Conservation (phyloP, 441 rosid genomes). For the Syzygium malaccense region DNA sequence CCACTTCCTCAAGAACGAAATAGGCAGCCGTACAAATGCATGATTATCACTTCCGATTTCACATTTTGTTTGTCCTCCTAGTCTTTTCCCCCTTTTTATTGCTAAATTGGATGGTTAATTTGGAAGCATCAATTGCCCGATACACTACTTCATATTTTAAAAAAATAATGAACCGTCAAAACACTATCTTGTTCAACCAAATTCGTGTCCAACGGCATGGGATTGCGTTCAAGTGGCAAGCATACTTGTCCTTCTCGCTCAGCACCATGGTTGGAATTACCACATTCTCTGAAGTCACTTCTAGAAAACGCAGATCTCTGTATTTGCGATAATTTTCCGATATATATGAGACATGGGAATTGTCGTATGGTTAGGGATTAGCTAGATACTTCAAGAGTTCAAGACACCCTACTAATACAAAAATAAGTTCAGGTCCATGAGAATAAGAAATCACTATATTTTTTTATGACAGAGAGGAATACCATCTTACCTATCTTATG, state of each 20-base stretch:
- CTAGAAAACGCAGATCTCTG: fast-evolving
- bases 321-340: not conserved
- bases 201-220: not conserved
- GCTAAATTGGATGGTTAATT: too few species aligned
- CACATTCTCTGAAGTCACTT: not conserved
- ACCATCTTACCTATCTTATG: not conserved
- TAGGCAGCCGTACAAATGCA: not conserved
- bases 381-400: not conserved
- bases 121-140: too few species aligned
- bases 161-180: not conserved
- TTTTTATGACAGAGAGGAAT: not conserved
- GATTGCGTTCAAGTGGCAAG: not conserved
- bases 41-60: too few species aligned
- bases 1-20: not conserved
- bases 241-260: not conserved
- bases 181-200: not conserved
- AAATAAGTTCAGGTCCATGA: not conserved
- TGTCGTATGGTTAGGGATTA: fast-evolving
- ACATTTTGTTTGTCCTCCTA: too few species aligned
- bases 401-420: not conserved
- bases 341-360: not conserved
- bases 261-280: not conserved
- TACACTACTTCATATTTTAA: too few species aligned
- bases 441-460: not conserved
- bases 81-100: too few species aligned